Evolutionary conservation across 2,329 filamentous ascomycete genomes (phyloP), one percentile per base, ranked within the genome.

Genomic region (Fusarium udum): DNA sequence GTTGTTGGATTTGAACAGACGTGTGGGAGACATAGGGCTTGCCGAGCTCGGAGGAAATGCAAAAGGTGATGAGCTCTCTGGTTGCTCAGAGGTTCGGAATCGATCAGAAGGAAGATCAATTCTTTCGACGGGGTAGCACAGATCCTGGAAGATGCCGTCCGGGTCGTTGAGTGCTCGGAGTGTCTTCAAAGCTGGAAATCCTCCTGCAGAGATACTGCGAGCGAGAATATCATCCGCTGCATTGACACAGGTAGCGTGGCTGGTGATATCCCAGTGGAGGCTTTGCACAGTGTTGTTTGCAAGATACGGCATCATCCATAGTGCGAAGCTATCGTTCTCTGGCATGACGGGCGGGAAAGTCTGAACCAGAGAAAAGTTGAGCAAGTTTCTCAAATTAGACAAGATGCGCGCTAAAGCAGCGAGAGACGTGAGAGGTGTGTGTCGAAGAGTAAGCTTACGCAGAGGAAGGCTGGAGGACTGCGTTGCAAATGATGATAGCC

Each of bases 91-190:
- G 24, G 51, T 31, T 26, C 82, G 83, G 77, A 85, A 87, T 28
- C 85, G 85, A 69, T 90, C 87, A 15, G 81, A 81, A 3, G 87
- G 84, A 28, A 87, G 82, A 45, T 90, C 86, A 26, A 89, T 83
- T 36, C 85, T 85, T 36, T 88, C 87, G 8, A 86, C 83, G 2
- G 92, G 92, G 48, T 86, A 87, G 80, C 93, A 95, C 3, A 94
- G 85, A 3, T 85, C 82, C 81, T 95, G 93, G 70, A 95, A 89
- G 13, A 88, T 75, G 32, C 92, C 93, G 10, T 93, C 88, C 3
- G 91, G 88, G 72, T 95, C 93, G 64, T 89, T 89, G 3, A 92
- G 93, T 0, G 89, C 85, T 61, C 92, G 89, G 24, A 95, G 82
- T 4, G 79, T 83, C 15, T 83, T 84, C 15, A 95, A 85, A 1